Evolutionary conservation across 108 stramenopile species (phyloP).

Genomic region (Poteriospumella lacustris): DNA sequence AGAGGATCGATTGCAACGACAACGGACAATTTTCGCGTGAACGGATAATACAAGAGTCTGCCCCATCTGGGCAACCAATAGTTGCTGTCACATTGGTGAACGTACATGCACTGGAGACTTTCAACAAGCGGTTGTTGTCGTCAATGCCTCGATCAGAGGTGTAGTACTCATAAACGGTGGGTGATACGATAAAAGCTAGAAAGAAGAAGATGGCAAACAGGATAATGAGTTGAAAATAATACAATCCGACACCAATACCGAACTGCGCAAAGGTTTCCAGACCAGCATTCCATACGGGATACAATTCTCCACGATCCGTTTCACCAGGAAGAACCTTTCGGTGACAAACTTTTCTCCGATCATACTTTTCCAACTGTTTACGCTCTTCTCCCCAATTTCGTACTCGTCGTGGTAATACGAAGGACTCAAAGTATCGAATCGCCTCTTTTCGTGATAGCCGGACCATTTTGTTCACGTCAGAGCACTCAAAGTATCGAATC

Average conservation of each 20-base stretch:
- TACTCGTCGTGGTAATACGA: background rate
- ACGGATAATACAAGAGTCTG: background rate
- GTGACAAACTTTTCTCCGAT: background rate
- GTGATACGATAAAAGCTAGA: background rate
- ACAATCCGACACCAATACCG: conserved; percentile 50
- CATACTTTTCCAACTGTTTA: background rate
- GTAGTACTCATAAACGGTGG: background rate
- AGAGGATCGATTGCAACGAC: background rate
- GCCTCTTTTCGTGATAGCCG: too few species aligned
- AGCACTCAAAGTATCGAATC: too few species aligned
- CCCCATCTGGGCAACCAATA: background rate
- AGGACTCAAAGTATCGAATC: background rate
- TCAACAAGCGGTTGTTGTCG: background rate
- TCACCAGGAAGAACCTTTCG: background rate
- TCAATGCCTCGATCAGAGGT: background rate
- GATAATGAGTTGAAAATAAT: conserved; percentile 48
- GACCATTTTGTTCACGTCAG: too few species aligned
- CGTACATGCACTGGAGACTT: background rate
- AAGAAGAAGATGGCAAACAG: background rate
- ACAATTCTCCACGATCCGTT: conserved; percentile 26
- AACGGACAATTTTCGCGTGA: background rate
- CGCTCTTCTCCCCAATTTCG: background rate
- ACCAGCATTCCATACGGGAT: conserved; percentile 29
- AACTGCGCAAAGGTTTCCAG: conserved; percentile 48
- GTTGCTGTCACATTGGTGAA: conserved; percentile 15